phyloP scores from a whole-genome alignment of 1,284 basidiomycete species.

The Porphyrellus sp. region DNA sequence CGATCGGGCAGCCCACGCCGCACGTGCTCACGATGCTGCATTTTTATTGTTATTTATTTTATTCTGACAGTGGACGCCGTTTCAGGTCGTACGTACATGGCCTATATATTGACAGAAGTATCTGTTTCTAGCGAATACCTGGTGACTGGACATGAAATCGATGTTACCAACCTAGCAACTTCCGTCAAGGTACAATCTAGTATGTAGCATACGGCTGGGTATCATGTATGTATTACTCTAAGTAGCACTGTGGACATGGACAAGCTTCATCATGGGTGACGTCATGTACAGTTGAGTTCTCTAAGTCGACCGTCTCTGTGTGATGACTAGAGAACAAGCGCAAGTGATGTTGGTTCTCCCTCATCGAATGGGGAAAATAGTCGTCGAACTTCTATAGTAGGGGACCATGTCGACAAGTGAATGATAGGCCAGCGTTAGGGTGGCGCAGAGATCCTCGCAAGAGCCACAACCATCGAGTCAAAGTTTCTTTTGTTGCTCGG shows the following conservation, averaged over 20 bases:
- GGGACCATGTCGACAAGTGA: constrained; percentile 9
- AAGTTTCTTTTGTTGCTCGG: constrained; percentile 34
- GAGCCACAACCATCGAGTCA: constrained; percentile 19
- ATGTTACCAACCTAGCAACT: constrained; percentile 7
- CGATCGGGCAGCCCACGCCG: constrained; percentile 2
- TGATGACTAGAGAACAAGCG: not conserved
- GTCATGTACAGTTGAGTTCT: constrained; percentile 10
- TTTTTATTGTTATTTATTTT: constrained; percentile 4
- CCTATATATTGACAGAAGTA: not conserved
- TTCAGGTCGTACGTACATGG: constrained; percentile 14
- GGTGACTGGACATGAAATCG: not conserved
- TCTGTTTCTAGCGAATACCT: constrained; percentile 4
- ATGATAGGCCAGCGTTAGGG: not conserved
- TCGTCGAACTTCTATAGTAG: constrained; percentile 20
- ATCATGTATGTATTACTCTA: constrained; percentile 3
- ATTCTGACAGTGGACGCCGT: not conserved
- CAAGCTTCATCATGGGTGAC: constrained; percentile 3
- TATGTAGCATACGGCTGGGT: not conserved
- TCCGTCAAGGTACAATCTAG: constrained; percentile 1
- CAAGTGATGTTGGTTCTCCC: constrained; percentile 3
- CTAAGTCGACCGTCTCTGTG: constrained; percentile 7
- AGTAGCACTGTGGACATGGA: constrained; percentile 4
- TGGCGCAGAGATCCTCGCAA: constrained; percentile 11
- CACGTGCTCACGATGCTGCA: not conserved
- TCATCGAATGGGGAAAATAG: constrained; percentile 3